Base-by-base conservation (phyloP, 306 rosid species). In the Cucurbita argyrosperma region DNA sequence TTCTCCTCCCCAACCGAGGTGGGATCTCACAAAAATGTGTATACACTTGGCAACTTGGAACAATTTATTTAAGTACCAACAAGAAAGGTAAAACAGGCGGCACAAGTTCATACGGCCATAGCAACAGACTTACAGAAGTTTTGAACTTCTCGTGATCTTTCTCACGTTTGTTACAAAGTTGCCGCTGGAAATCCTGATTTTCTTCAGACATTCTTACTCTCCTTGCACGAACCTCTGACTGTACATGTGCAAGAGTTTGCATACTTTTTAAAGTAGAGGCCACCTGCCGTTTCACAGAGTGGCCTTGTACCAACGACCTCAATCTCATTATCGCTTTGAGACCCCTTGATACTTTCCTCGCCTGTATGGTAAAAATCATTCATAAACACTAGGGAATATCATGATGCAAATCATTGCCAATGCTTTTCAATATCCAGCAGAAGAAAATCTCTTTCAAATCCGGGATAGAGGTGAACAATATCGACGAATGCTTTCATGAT, bases 161-260 rank as follows among this genome's bases (percentile, higher is more conserved):
- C 52, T 91, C 99, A 39, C 84, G 99, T 87, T 87, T 89, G 74
- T 85, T 95, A 62, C 86, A 80, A 81, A 91, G 91, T 58, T 95
- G 99, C 63, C 78, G 82, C 79, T 91, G 99, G 74, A 95, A 84
- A 80, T 96, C 96, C 77, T 84, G 99, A 76, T 91, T 95, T 83
- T 95, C 99, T 83, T 95, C 99, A 6, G 86, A 65, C 96, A 95
- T 91, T 74, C 91, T 85, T 79, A 85, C 63, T 80, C 99, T 88
- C 82, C 99, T 87, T 3, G 84, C 83, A 70, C 89, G 97, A 78
- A 95, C 84, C 83, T 95, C 92, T 58, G 96, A 82, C 73, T 91
- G 99, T 78, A 95, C 90, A 23, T 95, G 97, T 61, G 97, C 83
- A 62, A 95, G 68, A 47, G 97, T 88, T 85, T 95, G 99, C 97